phyloP scores from a whole-genome alignment of 208 protist genomes.

The Angomonas ambiguus region DNA sequence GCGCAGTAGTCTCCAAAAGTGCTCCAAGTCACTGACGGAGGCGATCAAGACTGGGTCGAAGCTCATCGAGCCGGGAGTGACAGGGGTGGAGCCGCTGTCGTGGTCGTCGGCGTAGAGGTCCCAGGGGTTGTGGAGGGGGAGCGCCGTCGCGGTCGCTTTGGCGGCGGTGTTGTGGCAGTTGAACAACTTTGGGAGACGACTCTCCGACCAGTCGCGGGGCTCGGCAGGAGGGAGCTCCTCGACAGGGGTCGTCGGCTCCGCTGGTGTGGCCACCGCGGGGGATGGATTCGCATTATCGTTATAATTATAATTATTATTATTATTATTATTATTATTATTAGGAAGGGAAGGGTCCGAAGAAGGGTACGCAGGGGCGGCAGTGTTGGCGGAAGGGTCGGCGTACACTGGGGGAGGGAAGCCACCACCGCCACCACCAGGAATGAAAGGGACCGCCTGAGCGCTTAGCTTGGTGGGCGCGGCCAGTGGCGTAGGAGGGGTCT shows the following conservation, averaged over 20 bases:
- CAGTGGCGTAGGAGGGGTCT: not conserved
- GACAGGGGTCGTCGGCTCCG: not conserved
- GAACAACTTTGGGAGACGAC: conserved; percentile 48
- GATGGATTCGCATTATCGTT: no score
- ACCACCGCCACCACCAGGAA: conserved; percentile 27
- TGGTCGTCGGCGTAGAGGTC: conserved; percentile 82
- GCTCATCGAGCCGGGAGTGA: conserved; percentile 11
- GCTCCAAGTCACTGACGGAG: conserved; percentile 65
- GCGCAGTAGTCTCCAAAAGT: conserved; percentile 81
- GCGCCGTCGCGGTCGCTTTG: conserved; percentile 36
- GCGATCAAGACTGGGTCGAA: conserved; percentile 72
- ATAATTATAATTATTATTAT: conserved; percentile 11
- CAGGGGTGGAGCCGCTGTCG: conserved; percentile 19
- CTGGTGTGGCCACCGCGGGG: not conserved
- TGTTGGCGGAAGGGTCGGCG: conserved; percentile 7
- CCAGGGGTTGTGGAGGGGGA: conserved; percentile 67
- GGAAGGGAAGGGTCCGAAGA: conserved; percentile 22
- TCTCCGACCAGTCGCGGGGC: conserved; percentile 38
- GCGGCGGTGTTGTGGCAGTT: conserved; percentile 56
- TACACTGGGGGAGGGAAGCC: conserved; percentile 1
- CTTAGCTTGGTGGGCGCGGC: conserved; percentile 39
- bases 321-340: conserved; percentile 4
- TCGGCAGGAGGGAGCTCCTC: conserved; percentile 22
- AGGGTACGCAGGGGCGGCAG: conserved; percentile 23
- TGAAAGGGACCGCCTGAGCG: conserved; percentile 51